phyloP scores from a whole-genome alignment of 257 asterid species.

The Solanum etuberosum region DNA sequence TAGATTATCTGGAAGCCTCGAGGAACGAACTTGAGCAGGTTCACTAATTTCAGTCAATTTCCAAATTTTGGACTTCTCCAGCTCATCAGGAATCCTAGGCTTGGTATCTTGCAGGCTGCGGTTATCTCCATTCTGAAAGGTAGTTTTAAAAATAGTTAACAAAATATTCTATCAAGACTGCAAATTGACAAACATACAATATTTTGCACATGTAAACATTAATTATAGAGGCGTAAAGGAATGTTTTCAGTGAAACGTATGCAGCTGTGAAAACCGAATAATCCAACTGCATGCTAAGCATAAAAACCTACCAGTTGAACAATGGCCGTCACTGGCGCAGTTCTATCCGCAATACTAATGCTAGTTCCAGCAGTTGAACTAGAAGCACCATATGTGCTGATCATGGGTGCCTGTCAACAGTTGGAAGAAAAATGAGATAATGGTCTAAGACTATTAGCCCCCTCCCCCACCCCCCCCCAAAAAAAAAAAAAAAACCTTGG shows the following conservation, averaged over 20 bases:
- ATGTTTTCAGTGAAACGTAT: not conserved
- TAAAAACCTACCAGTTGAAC: constrained; percentile 26
- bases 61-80: constrained; percentile 45
- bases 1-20: constrained; percentile 48
- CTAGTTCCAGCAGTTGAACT: constrained; percentile 32
- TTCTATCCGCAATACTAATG: constrained; percentile 20
- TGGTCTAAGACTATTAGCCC: not conserved
- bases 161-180: not conserved
- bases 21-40: constrained; percentile 40
- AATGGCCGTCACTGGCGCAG: constrained; percentile 17
- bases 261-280: not conserved
- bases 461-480: too few relatives aligned
- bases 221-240: not conserved
- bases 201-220: not conserved
- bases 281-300: not conserved
- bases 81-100: constrained; percentile 33
- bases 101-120: constrained; percentile 32
- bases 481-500: constrained; percentile 17
- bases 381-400: constrained; percentile 31
- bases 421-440: not conserved
- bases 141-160: not conserved
- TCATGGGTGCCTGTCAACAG: not conserved
- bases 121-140: constrained; percentile 32
- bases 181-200: not conserved
- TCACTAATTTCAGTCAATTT: constrained; percentile 44